Percentiles rank a stretch among this genome's conserved stretches.
Evolutionary conservation across 129 eudicot genomes (phyloP).

Genomic region (Lactuca sativa): DNA sequence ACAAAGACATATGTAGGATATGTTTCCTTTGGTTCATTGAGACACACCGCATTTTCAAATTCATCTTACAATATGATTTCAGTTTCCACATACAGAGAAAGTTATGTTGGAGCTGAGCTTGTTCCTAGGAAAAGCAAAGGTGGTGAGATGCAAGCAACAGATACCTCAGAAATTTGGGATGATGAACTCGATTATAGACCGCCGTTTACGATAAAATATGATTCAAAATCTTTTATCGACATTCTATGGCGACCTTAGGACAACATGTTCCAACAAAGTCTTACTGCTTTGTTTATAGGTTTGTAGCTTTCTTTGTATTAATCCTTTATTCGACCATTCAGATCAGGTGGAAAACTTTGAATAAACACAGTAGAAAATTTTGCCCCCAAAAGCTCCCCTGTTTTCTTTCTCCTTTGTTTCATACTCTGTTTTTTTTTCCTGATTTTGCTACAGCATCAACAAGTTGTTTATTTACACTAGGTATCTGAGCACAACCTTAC

Average conservation of each 20-base stretch:
- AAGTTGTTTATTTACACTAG: too few relatives aligned
- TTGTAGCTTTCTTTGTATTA: background rate
- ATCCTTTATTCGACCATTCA: background rate
- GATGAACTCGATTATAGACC: background rate
- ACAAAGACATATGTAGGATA: background rate
- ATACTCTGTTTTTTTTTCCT: too few relatives aligned
- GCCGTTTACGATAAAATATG: constrained; percentile 9
- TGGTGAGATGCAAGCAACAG: background rate
- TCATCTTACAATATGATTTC: constrained; percentile 15
- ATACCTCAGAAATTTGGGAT: constrained; percentile 10
- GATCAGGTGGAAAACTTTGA: too few relatives aligned
- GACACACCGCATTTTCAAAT: background rate
- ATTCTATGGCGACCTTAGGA: constrained; percentile 13
- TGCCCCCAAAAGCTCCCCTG: too few relatives aligned
- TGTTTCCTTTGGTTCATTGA: background rate
- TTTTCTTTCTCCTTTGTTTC: too few relatives aligned
- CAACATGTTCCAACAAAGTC: background rate
- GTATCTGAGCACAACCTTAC: too few relatives aligned
- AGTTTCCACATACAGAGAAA: background rate
- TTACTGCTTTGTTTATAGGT: background rate
- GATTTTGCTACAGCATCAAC: too few relatives aligned
- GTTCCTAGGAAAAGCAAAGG: constrained; percentile 13
- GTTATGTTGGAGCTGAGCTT: constrained; percentile 5
- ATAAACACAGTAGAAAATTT: too few relatives aligned
- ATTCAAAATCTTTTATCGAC: constrained; percentile 8